Evolutionary conservation across 1,139 yeast genomes (phyloP).

Genomic region (Kodamaea derodonti): DNA sequence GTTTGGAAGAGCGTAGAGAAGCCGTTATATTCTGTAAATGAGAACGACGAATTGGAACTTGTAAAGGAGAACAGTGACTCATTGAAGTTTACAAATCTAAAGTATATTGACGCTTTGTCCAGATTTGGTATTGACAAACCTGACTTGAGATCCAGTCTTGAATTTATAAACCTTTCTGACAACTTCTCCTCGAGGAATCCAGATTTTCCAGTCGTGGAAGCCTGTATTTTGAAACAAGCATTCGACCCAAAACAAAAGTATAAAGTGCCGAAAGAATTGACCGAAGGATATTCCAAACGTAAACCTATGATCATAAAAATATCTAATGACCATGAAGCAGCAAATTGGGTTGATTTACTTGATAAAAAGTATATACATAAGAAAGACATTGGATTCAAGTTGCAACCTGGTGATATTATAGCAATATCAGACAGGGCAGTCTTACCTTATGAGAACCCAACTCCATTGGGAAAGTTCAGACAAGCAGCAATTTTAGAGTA

Average conservation of each 20-base stretch:
- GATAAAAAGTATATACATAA: slow-evolving; percentile 26
- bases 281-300: slow-evolving; percentile 55
- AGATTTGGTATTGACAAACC: slow-evolving; percentile 93
- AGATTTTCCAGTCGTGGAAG: slow-evolving; percentile 67
- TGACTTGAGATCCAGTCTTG: slow-evolving; percentile 64
- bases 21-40: slow-evolving; percentile 34
- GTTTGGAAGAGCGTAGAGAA: slow-evolving; percentile 54
- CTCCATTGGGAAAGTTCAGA: slow-evolving; percentile 86
- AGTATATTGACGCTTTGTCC: slow-evolving; percentile 66
- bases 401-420: slow-evolving; percentile 67
- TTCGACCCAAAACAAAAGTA: slow-evolving; percentile 31
- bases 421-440: slow-evolving; percentile 70
- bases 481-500: slow-evolving; percentile 61
- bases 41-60: slow-evolving; percentile 20
- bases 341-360: slow-evolving; percentile 40
- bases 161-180: slow-evolving; percentile 46
- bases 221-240: slow-evolving; percentile 56
- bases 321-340: slow-evolving; percentile 30
- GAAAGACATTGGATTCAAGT: slow-evolving; percentile 22
- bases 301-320: slow-evolving; percentile 57
- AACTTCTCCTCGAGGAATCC: slow-evolving; percentile 34
- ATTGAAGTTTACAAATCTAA: slow-evolving; percentile 41
- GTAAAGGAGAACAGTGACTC: slow-evolving; percentile 11
- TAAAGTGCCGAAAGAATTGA: slow-evolving; percentile 34
- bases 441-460: slow-evolving; percentile 82